Evolutionary conservation across 176 grass and related monocot genomes (phyloP).

Genomic region (Juncus effusus): DNA sequence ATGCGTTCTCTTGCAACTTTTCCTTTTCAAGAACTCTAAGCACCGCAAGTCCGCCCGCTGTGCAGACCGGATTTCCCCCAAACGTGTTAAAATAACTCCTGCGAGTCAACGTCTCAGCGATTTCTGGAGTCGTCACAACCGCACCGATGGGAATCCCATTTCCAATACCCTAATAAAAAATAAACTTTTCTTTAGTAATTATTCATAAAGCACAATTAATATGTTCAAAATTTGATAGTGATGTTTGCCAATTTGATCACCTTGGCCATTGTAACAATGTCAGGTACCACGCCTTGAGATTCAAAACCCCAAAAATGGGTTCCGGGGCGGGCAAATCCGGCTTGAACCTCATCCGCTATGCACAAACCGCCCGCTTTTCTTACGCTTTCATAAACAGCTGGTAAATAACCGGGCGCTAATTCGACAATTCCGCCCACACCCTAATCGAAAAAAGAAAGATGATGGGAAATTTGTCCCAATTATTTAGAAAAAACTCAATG

Average conservation of each 20-base stretch:
- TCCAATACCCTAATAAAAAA: constrained; percentile 67
- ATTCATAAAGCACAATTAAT: neutral
- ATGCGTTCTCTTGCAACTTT: constrained; percentile 80
- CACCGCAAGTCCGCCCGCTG: constrained; percentile 70
- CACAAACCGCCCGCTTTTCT: constrained; percentile 75
- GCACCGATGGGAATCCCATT: constrained; percentile 93
- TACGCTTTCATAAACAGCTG: constrained; percentile 58
- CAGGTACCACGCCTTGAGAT: constrained; percentile 72
- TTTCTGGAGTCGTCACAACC: constrained; percentile 83
- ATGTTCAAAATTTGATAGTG: neutral
- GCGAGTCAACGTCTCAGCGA: constrained; percentile 74
- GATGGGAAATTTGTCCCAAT: constrained; percentile 3
- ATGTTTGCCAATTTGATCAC: constrained; percentile 21
- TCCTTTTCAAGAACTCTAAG: constrained; percentile 74
- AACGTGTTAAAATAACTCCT: constrained; percentile 94
- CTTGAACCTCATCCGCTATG: constrained; percentile 95
- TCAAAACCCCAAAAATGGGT: constrained; percentile 98
- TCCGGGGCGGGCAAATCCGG: constrained; percentile 72
- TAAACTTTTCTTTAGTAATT: neutral
- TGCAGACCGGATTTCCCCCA: constrained; percentile 82
- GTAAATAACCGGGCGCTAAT: constrained; percentile 72
- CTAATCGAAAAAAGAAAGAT: constrained; percentile 27
- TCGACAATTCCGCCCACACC: constrained; percentile 93
- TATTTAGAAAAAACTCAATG: neutral
- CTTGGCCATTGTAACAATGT: constrained; percentile 98